phyloP scores from a whole-genome alignment of 108 stramenopile species.

The Cyclotella cryptica region DNA sequence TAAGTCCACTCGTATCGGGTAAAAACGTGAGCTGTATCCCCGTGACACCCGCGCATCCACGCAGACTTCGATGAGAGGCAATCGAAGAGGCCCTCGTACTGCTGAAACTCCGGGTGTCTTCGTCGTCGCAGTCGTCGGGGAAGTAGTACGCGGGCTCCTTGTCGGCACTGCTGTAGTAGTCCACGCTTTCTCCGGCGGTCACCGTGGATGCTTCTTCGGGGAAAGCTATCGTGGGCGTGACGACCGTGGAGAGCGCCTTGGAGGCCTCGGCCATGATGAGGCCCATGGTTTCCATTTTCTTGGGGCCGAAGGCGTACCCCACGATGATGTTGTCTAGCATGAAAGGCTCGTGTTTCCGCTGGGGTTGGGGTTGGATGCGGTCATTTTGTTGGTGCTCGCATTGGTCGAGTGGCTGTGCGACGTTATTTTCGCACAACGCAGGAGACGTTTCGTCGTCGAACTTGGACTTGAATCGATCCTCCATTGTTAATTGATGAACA shows the following conservation, averaged over 20 bases:
- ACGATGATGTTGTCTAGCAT: constrained; percentile 69
- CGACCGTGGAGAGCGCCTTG: constrained; percentile 54
- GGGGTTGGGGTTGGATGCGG: background rate
- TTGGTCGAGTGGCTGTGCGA: no score
- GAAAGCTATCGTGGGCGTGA: constrained; percentile 20
- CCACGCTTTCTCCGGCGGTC: constrained; percentile 16
- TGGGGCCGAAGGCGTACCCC: constrained; percentile 87
- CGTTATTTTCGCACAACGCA: no score
- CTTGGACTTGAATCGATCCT: no score
- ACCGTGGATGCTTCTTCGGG: constrained; percentile 43
- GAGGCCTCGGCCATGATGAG: constrained; percentile 87
- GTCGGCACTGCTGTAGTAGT: background rate
- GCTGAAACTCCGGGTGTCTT: constrained; percentile 47
- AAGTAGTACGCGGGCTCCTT: constrained; percentile 16
- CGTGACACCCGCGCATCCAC: constrained; percentile 20
- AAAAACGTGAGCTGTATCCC: constrained; percentile 51
- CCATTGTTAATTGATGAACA: no score
- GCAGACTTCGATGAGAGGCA: constrained; percentile 36
- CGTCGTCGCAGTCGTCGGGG: constrained; percentile 42
- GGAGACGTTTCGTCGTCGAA: no score
- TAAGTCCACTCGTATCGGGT: constrained; percentile 35
- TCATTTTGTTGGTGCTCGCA: background rate
- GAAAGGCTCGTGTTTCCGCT: constrained; percentile 15
- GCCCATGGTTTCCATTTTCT: constrained; percentile 93
- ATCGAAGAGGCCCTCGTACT: constrained; percentile 28